These are phyloP conservation scores for Groenewaldozyma sp. DNA, from an alignment of 1,139 yeast species.

Conservation along the genomic window DNA sequence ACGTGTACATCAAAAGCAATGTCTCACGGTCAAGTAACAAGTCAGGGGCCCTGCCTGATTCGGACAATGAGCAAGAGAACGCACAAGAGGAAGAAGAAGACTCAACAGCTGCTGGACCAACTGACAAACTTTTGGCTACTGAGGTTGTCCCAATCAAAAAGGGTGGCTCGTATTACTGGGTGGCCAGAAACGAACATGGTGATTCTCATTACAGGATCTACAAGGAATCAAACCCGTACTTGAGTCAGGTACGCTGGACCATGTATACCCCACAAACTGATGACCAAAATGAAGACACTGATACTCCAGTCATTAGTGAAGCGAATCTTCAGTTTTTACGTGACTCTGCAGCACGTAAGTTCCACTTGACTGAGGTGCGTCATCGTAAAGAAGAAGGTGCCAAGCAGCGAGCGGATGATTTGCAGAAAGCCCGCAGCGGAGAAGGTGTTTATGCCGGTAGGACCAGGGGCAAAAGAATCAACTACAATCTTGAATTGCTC, in stretches of 20 bases:
- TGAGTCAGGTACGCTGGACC: slow-evolving; percentile 26
- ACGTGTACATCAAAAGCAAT: slow-evolving; percentile 1
- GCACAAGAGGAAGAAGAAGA: no score
- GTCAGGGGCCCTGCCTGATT: slow-evolving; percentile 6
- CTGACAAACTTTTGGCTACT: slow-evolving; percentile 10
- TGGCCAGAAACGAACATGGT: slow-evolving; percentile 21
- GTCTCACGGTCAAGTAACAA: neutral
- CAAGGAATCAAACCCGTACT: slow-evolving; percentile 26
- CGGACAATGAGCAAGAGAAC: slow-evolving; percentile 5
- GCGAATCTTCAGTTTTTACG: neutral
- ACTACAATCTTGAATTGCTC: slow-evolving; percentile 24
- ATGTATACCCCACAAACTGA: slow-evolving; percentile 29
- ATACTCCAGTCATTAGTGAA: slow-evolving; percentile 5
- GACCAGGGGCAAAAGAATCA: slow-evolving; percentile 30
- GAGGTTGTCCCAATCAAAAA: slow-evolving; percentile 22
- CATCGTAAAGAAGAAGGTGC: slow-evolving; percentile 22
- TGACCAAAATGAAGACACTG: slow-evolving; percentile 21
- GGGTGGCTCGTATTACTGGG: slow-evolving; percentile 18
- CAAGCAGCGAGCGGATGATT: slow-evolving; percentile 17
- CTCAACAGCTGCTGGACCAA: slow-evolving; percentile 7
- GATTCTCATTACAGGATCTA: slow-evolving; percentile 29
- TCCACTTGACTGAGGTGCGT: slow-evolving; percentile 18
- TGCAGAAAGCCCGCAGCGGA: slow-evolving; percentile 19
- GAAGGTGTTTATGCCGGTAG: slow-evolving; percentile 29
- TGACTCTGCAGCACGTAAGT: slow-evolving; percentile 5